These are phyloP conservation scores for Barnettozyma wickerhamii DNA, from an alignment of 805 yeast genomes.

Conservation along the genomic window DNA sequence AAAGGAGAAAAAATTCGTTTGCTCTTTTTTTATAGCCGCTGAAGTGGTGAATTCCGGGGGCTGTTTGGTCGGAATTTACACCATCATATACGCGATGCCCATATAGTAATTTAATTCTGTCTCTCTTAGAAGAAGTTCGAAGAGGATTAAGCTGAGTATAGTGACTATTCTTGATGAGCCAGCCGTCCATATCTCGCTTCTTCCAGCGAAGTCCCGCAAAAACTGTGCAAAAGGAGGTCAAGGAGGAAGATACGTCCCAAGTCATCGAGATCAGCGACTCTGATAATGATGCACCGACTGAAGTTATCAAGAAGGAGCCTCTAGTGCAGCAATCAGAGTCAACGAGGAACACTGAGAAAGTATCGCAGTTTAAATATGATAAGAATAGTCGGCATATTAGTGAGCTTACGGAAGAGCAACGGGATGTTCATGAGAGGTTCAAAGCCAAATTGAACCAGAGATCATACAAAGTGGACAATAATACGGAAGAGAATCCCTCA, in stretches of 20 bases:
- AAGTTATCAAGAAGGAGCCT: background rate
- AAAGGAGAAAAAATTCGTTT: too few relatives aligned
- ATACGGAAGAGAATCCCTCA: too few relatives aligned
- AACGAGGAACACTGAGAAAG: background rate
- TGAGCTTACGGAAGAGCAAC: background rate
- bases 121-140: too few relatives aligned
- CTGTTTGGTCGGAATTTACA: too few relatives aligned
- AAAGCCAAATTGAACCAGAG: slow-evolving; percentile 4
- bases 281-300: background rate
- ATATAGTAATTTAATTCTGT: too few relatives aligned
- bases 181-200: slow-evolving; percentile 5
- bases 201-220: background rate
- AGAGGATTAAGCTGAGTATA: too few relatives aligned
- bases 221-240: background rate
- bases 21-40: too few relatives aligned
- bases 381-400: background rate
- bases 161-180: too few relatives aligned
- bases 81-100: too few relatives aligned
- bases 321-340: background rate
- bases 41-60: too few relatives aligned
- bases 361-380: slow-evolving; percentile 1
- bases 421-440: background rate
- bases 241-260: background rate
- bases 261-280: background rate
- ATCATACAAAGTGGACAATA: too few relatives aligned